phyloP scores from a whole-genome alignment of 805 yeast genomes.

The Candida succiphila region DNA sequence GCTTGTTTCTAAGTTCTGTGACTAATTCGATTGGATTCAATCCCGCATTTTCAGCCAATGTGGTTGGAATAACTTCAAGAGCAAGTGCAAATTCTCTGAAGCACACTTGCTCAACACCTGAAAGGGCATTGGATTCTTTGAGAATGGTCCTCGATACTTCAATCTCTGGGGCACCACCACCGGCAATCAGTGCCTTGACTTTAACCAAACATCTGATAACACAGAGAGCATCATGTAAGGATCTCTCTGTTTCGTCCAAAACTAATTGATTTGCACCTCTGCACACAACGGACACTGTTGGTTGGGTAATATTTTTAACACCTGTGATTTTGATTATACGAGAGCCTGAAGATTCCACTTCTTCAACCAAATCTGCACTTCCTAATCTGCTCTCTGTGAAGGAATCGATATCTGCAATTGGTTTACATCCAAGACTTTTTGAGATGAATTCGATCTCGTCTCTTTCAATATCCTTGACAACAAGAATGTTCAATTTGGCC shows the following conservation, averaged over 20 bases:
- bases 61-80: constrained; percentile 85
- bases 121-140: constrained; percentile 59
- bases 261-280: constrained; percentile 92
- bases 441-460: constrained; percentile 90
- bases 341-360: constrained; percentile 83
- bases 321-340: constrained; percentile 83
- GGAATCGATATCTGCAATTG: constrained; percentile 90
- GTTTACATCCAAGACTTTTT: constrained; percentile 84
- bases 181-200: constrained; percentile 86
- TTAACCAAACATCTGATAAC: constrained; percentile 83
- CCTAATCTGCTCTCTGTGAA: constrained; percentile 93
- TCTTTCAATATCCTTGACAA: constrained; percentile 88
- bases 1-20: constrained; percentile 84
- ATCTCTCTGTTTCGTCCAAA: constrained; percentile 94
- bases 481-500: constrained; percentile 88
- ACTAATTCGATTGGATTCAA: constrained; percentile 84
- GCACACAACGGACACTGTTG: constrained; percentile 81
- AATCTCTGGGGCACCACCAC: constrained; percentile 98
- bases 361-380: constrained; percentile 85
- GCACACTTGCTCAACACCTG: constrained; percentile 85
- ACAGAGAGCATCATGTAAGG: constrained; percentile 95
- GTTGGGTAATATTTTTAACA: constrained; percentile 44
- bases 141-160: constrained; percentile 71
- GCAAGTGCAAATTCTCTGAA: constrained; percentile 91
- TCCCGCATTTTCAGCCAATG: constrained; percentile 93